These are phyloP conservation scores for Combretum micranthum DNA, from an alignment of 345 rosid genomes.

Conservation along the genomic window DNA sequence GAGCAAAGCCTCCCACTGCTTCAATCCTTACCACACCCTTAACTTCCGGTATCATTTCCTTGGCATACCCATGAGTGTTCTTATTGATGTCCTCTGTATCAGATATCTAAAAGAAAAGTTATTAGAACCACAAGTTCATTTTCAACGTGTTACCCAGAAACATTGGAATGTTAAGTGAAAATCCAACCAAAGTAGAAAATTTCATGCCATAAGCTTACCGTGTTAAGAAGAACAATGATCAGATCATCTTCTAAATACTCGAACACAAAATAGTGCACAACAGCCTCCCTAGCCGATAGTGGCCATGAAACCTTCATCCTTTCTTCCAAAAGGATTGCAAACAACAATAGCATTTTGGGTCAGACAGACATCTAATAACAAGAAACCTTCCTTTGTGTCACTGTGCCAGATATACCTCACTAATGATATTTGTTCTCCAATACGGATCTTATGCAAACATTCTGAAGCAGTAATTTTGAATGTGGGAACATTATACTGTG, in stretches of 20 bases:
- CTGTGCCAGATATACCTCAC: conserved; percentile 48
- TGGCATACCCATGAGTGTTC: conserved; percentile 44
- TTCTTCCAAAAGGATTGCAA: conserved; percentile 44
- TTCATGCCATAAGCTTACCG: conserved; percentile 37
- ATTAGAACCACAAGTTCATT: neutral
- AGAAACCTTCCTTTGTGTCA: neutral
- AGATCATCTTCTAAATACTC: conserved; percentile 74
- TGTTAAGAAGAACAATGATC: conserved; percentile 46
- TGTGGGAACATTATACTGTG: conserved; percentile 56
- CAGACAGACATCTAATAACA: conserved; percentile 6
- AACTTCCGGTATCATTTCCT: conserved; percentile 52
- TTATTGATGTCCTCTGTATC: conserved; percentile 47
- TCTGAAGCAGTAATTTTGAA: conserved; percentile 45
- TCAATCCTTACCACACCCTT: conserved; percentile 70
- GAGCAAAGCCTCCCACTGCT: conserved; percentile 76
- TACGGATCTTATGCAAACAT: conserved; percentile 50
- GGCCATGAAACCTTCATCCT: conserved; percentile 98
- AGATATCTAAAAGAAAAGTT: conserved; percentile 46
- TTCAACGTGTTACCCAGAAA: neutral
- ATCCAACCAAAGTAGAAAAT: neutral
- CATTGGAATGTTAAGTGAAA: neutral
- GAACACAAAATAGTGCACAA: conserved; percentile 58
- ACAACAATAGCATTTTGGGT: conserved; percentile 20
- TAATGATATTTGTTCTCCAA: conserved; percentile 71
- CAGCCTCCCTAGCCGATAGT: conserved; percentile 70